These are phyloP conservation scores for Yamadazyma diospyri DNA, from an alignment of 1,139 yeast species.

Conservation along the genomic window DNA sequence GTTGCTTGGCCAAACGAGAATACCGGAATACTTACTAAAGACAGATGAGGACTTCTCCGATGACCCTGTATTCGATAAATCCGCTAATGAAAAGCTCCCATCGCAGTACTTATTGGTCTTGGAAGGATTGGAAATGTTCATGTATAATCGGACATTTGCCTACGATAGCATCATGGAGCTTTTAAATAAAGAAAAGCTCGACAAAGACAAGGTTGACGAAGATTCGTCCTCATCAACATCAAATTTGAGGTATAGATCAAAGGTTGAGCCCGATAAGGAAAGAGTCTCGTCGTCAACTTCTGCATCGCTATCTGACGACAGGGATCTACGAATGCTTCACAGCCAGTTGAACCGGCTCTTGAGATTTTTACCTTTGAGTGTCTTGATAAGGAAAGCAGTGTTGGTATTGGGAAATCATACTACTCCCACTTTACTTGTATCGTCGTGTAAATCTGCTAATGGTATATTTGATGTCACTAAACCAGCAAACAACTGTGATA, in stretches of 20 bases:
- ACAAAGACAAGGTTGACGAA: neutral
- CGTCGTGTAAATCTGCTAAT: constrained; percentile 53
- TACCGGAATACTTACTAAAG: constrained; percentile 35
- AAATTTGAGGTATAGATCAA: constrained; percentile 5
- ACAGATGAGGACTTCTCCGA: constrained; percentile 24
- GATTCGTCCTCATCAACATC: neutral
- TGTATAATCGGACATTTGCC: constrained; percentile 74
- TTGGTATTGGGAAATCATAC: constrained; percentile 73
- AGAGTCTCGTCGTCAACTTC: constrained; percentile 4
- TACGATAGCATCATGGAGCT: constrained; percentile 62
- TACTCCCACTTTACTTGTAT: constrained; percentile 69
- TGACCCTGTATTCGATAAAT: constrained; percentile 12
- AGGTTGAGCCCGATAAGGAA: constrained; percentile 6
- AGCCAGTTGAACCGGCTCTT: constrained; percentile 19
- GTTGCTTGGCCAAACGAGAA: constrained; percentile 53
- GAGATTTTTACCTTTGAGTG: constrained; percentile 53
- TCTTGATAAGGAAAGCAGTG: constrained; percentile 65
- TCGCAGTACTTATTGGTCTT: constrained; percentile 56
- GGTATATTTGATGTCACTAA: constrained; percentile 58
- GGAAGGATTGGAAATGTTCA: constrained; percentile 78
- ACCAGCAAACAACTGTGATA: constrained; percentile 51
- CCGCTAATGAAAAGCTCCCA: constrained; percentile 49
- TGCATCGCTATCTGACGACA: constrained; percentile 1
- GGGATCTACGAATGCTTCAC: constrained; percentile 6
- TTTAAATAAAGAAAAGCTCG: constrained; percentile 20